These are phyloP conservation scores for Asterionellopsis glacialis DNA, from an alignment of 108 stramenopile genomes.

Conservation along the genomic window DNA sequence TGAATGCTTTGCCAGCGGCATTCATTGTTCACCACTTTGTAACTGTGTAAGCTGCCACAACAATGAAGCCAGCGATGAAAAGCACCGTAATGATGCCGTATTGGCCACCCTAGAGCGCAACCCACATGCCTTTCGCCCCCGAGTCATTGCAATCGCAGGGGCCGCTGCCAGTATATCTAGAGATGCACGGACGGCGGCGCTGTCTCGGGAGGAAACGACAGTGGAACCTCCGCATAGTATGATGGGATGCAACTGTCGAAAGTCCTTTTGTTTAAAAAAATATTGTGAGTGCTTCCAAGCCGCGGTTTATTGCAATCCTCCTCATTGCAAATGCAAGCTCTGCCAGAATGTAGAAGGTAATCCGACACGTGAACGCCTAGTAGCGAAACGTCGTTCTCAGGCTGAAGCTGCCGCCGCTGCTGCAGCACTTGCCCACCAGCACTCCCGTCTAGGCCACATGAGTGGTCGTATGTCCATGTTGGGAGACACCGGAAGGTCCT, in stretches of 20 bases:
- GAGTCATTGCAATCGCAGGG: not conserved
- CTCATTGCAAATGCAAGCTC: slow-evolving; percentile 9
- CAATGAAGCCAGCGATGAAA: not conserved
- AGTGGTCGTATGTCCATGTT: not conserved
- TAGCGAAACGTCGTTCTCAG: not conserved
- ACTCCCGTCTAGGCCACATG: not conserved
- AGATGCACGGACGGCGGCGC: not conserved
- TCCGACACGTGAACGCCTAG: slow-evolving; percentile 3
- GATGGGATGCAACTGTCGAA: slow-evolving; percentile 17
- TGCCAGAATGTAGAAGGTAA: slow-evolving; percentile 19
- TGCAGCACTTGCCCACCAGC: not conserved
- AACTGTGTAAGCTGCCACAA: slow-evolving; percentile 3
- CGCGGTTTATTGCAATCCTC: not conserved
- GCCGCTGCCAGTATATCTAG: no score
- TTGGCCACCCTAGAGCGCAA: slow-evolving; percentile 1
- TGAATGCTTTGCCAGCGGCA: slow-evolving; percentile 12
- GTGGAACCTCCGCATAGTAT: not conserved
- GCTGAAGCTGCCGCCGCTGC: slow-evolving; percentile 1
- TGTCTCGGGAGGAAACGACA: not conserved
- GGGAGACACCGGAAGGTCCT: not conserved
- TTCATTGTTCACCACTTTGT: slow-evolving; percentile 2
- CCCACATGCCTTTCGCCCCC: slow-evolving; percentile 10
- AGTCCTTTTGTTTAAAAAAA: slow-evolving; percentile 16
- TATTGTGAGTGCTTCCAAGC: slow-evolving; percentile 15
- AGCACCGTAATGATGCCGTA: slow-evolving; percentile 4